These are phyloP conservation scores for Sherardia arvensis DNA, from an alignment of 257 asterid species.

Conservation along the genomic window DNA sequence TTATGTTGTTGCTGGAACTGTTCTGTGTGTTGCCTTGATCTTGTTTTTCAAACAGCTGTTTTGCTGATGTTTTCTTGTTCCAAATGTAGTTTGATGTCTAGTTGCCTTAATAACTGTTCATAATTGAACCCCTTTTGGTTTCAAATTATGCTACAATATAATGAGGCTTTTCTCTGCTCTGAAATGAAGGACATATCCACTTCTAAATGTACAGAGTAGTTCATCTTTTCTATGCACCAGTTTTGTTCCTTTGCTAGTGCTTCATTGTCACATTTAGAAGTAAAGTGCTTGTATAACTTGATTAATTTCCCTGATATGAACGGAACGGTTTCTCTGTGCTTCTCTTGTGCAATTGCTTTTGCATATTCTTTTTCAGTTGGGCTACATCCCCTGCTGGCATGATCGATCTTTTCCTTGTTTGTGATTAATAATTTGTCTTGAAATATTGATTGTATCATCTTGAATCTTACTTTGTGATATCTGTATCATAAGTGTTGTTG, in stretches of 20 bases:
- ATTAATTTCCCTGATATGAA: too few relatives aligned
- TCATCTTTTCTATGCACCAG: too few relatives aligned
- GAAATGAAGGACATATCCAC: not conserved
- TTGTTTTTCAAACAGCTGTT: not conserved
- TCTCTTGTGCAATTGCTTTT: not conserved
- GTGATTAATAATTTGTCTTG: not conserved
- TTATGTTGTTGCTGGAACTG: not conserved
- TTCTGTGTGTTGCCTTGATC: not conserved
- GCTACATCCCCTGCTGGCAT: not conserved
- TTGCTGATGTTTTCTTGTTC: not conserved
- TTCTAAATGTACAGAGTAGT: too few relatives aligned
- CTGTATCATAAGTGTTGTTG: not conserved
- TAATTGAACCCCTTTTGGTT: not conserved
- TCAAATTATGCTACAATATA: not conserved
- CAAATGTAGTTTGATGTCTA: not conserved
- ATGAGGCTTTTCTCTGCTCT: not conserved
- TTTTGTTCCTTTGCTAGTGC: too few relatives aligned
- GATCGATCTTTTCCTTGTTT: not conserved
- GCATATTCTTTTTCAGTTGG: not conserved
- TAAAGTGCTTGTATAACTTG: not conserved
- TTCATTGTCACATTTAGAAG: not conserved
- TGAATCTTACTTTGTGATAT: too few relatives aligned
- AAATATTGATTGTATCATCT: too few relatives aligned
- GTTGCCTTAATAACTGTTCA: not conserved
- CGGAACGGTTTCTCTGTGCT: not conserved